Evolutionary conservation across 352 stramenopile species (phyloP).

Genomic region (Pythium volutum): DNA sequence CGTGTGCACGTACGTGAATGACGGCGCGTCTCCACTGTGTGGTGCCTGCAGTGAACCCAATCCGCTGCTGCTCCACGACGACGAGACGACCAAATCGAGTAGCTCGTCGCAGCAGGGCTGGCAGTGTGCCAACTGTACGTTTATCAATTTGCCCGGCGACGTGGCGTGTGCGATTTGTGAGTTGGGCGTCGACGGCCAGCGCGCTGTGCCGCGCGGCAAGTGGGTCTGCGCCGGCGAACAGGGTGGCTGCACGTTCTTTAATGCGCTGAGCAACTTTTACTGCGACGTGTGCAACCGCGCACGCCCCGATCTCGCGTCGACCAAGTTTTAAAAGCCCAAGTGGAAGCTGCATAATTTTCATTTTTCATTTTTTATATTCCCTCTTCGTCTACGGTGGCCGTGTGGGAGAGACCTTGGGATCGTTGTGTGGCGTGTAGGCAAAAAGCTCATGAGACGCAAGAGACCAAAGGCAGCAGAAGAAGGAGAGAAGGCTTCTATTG

Average conservation of each 20-base stretch:
- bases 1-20: slow-evolving; percentile 83
- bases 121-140: slow-evolving; percentile 84
- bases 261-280: slow-evolving; percentile 77
- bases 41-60: slow-evolving; percentile 65
- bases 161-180: slow-evolving; percentile 79
- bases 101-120: slow-evolving; percentile 63
- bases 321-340: slow-evolving; percentile 49
- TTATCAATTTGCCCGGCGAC: slow-evolving; percentile 78
- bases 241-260: slow-evolving; percentile 88
- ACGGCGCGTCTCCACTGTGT: slow-evolving; percentile 34
- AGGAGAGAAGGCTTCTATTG: neutral
- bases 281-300: slow-evolving; percentile 89
- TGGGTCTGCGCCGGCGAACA: slow-evolving; percentile 84
- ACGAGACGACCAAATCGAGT: slow-evolving; percentile 13
- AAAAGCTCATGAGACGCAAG: too few species aligned
- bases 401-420: too few species aligned
- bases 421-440: too few species aligned
- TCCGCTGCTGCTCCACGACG: slow-evolving; percentile 35
- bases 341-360: too few species aligned
- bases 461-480: too few species aligned
- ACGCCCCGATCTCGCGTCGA: slow-evolving; percentile 66
- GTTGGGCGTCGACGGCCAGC: slow-evolving; percentile 72
- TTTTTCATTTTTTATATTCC: too few species aligned
- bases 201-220: slow-evolving; percentile 75
- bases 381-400: too few species aligned